phyloP scores from a whole-genome alignment of 805 yeast species.

The Myxozyma lipomycoides region DNA sequence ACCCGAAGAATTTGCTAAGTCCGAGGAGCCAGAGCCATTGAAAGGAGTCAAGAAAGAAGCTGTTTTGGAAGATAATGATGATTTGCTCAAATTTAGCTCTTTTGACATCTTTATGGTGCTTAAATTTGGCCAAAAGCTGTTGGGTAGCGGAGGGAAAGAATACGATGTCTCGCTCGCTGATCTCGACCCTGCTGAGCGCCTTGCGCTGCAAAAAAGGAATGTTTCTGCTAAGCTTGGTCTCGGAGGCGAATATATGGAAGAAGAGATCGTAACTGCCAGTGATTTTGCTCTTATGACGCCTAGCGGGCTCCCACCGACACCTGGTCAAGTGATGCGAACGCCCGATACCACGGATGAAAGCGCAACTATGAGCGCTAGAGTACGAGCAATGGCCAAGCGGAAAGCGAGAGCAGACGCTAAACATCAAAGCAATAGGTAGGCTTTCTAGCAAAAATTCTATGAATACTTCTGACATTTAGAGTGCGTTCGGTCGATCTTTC shows the following conservation, averaged over 20 bases:
- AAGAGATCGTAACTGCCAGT: slow-evolving; percentile 31
- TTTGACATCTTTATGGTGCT: slow-evolving; percentile 41
- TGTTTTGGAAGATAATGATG: slow-evolving; percentile 14
- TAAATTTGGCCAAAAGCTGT: slow-evolving; percentile 45
- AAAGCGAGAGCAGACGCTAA: slow-evolving; percentile 38
- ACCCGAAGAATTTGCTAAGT: neutral
- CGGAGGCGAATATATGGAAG: slow-evolving; percentile 40
- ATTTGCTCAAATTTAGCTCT: slow-evolving; percentile 35
- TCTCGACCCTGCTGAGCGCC: slow-evolving; percentile 45
- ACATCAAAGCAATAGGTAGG: slow-evolving; percentile 18
- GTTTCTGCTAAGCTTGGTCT: slow-evolving; percentile 45
- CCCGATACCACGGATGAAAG: slow-evolving; percentile 25
- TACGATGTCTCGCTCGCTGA: slow-evolving; percentile 41
- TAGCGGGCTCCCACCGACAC: slow-evolving; percentile 3
- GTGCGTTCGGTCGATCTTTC: slow-evolving; percentile 30
- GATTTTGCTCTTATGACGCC: slow-evolving; percentile 25
- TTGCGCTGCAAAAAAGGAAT: slow-evolving; percentile 50
- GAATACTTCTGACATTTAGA: neutral
- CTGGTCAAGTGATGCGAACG: slow-evolving; percentile 6
- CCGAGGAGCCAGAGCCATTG: neutral
- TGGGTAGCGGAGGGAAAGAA: slow-evolving; percentile 60
- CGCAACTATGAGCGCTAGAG: slow-evolving; percentile 54
- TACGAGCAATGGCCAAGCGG: slow-evolving; percentile 91
- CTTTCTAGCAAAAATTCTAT: neutral
- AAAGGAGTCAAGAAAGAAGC: neutral